Base-by-base conservation (phyloP, 2,329 filamentous ascomycete species). In the Colletotrichum shisoi region DNA sequence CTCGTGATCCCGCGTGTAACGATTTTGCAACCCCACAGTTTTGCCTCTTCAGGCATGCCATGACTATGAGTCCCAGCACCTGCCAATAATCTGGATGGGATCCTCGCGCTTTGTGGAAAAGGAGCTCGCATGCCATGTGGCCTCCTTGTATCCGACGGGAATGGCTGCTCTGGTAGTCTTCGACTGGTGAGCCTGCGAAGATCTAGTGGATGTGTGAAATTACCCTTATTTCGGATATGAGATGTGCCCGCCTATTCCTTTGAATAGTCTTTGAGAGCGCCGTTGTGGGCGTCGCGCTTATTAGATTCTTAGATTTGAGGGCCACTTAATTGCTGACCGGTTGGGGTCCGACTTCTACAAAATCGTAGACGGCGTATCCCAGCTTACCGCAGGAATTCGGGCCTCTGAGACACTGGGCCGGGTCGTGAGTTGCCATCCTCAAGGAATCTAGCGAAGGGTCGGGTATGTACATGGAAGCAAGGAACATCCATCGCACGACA, bases 1-100 rank as follows among this genome's bases (percentile, higher is more conserved):
- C 61, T 67, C 61, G 64, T 67, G 61, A 67, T 67, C 54, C 64
- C 61, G 61, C 54, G 61, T 64, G 64, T 49, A 64, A 60, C 61
- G 61, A 60, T 51, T 67, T 60, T 67, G 54, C 31, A 39, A 67
- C 64, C 56, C 61, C 64, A 67, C 61, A 64, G 56, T 45, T 64
- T 59, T 67, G 61, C 54, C 54, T 67, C 64, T 67, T 56, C 54
- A 64, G 44, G 64, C 61, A 64, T 64, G 24, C 24, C 34, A 54
- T 59, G 42, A 44, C 54, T 48, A 56, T 49, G 49, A 67, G 34
- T 4, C 48, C 64, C 48, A 24, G 42, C 42, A 8, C 37, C 42
- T 59, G 61, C 53, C 61, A 64, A 54, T 60, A 52, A 12, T 51
- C 44, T 42, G 48, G 11, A 46, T 58, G 61, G 54, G 62, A 59